These are phyloP conservation scores for Mycena capillaripes DNA, from an alignment of 768 basidiomycete genomes.

Conservation along the genomic window DNA sequence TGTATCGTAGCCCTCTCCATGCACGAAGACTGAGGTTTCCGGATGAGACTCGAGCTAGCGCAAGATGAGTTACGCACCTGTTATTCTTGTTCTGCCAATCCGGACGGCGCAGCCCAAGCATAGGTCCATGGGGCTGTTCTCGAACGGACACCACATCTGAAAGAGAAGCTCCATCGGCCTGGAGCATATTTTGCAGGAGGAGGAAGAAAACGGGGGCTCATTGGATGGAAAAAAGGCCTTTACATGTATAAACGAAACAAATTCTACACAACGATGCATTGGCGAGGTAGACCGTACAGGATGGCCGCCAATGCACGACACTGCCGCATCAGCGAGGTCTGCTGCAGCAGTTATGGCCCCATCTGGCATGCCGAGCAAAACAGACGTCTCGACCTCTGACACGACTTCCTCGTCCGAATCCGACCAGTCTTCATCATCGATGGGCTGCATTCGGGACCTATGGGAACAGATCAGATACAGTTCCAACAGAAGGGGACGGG, in stretches of 20 bases:
- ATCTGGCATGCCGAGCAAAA: constrained; percentile 86
- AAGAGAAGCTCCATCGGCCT: constrained; percentile 85
- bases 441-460: constrained; percentile 55
- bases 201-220: constrained; percentile 74
- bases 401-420: constrained; percentile 80
- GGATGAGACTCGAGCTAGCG: constrained; percentile 29
- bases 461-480: constrained; percentile 36
- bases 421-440: constrained; percentile 77
- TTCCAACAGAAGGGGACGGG: constrained; percentile 24
- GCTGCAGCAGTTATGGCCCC: constrained; percentile 69
- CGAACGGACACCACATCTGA: constrained; percentile 93
- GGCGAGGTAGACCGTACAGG: constrained; percentile 82
- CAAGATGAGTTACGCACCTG: constrained; percentile 67
- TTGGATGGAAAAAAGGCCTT: constrained; percentile 81
- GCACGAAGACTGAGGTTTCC: constrained; percentile 75
- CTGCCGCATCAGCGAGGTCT: constrained; percentile 82
- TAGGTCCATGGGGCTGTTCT: constrained; percentile 90
- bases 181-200: constrained; percentile 79
- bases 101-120: constrained; percentile 85
- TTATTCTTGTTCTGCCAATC: constrained; percentile 82
- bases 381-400: constrained; percentile 75
- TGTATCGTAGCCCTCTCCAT: constrained; percentile 82
- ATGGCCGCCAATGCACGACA: constrained; percentile 91
- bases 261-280: constrained; percentile 64
- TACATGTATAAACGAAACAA: constrained; percentile 55